A percentile compares a stretch with the other conserved stretches of the same genome.
Conservation (phyloP, 345 rosid species). For the Hibiscus mutabilis region DNA sequence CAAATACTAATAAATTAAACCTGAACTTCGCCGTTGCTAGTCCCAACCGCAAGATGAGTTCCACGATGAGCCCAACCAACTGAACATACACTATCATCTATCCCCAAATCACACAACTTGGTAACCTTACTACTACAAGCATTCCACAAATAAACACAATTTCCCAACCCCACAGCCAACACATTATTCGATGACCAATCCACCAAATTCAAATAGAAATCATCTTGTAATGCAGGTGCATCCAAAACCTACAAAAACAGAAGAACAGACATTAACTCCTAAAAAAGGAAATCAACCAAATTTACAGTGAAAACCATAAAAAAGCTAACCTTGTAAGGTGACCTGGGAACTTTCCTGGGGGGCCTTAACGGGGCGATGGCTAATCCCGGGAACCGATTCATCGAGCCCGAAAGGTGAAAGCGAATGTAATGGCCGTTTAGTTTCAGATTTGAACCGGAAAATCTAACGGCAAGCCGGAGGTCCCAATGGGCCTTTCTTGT, state of each 20-base stretch:
- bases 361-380: slow-evolving; percentile 59
- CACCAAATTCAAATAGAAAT: slow-evolving; percentile 91
- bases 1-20: slow-evolving; percentile 26
- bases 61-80: slow-evolving; percentile 94
- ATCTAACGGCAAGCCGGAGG: slow-evolving; percentile 48
- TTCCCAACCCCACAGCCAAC: slow-evolving; percentile 86
- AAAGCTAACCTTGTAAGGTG: slow-evolving; percentile 72
- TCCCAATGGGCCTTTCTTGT: slow-evolving; percentile 40
- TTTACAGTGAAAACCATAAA: background rate
- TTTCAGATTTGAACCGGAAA: slow-evolving; percentile 81
- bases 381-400: slow-evolving; percentile 50
- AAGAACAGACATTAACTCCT: background rate
- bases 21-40: slow-evolving; percentile 80
- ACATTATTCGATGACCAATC: slow-evolving; percentile 98
- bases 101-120: slow-evolving; percentile 86
- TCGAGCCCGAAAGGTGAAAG: slow-evolving; percentile 67
- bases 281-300: background rate
- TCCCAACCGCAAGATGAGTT: slow-evolving; percentile 86
- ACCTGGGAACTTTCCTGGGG: slow-evolving; percentile 84
- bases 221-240: slow-evolving; percentile 99
- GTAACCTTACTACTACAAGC: slow-evolving; percentile 99
- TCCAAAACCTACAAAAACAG: slow-evolving; percentile 67
- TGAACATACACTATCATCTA: slow-evolving; percentile 83
- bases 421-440: slow-evolving; percentile 57
- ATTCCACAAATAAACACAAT: slow-evolving; percentile 98